Base-by-base conservation (phyloP, 2,329 filamentous ascomycete genomes). In the Pseudogymnoascus sp. region DNA sequence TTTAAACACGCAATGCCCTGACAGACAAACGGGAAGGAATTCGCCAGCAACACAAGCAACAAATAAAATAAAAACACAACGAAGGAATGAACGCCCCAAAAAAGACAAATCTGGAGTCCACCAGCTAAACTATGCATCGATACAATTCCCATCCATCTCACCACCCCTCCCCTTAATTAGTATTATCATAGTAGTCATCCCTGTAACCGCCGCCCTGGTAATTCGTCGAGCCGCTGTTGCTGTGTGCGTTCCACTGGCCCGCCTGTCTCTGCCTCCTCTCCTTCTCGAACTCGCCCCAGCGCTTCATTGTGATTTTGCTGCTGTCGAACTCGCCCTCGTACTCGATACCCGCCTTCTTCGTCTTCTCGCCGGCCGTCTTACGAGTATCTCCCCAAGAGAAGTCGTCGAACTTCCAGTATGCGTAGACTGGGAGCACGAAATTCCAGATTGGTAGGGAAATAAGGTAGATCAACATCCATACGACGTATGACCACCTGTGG, bases 351-450 rank as follows among this genome's bases (percentile, higher is more conserved):
- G 84, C 90, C 78, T 93, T 94, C 80, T 93, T 92, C 12, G 85
- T 88, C 78, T 89, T 91, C 72, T 96, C 93, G 29, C 92, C 92
- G 0, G 88, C 90, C 41, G 93, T 96, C 84, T 97, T 96, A 65
- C 94, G 86, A 62, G 94, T 99, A 66, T 99, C 95, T 71, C 94
- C 94, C 94, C 94, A 99, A 63, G 90, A 96, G 81, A 99, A 99
- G 79, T 99, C 94, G 74, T 99, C 94, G 74, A 99, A 99, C 78
- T 99, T 97, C 94, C 94, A 99, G 81, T 93, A 99, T 2, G 94
- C 89, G 73, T 99, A 99, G 6, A 85, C 85, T 0, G 94, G 94
- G 7, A 99, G 85, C 38, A 99, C 82, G 74, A 99, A 96, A 76
- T 99, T 99, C 94, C 94, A 99, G 63, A 99, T 84, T 0, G 95